Evolutionary conservation across 2,329 filamentous ascomycete species (phyloP).

Genomic region (Hypoxylon sp.): DNA sequence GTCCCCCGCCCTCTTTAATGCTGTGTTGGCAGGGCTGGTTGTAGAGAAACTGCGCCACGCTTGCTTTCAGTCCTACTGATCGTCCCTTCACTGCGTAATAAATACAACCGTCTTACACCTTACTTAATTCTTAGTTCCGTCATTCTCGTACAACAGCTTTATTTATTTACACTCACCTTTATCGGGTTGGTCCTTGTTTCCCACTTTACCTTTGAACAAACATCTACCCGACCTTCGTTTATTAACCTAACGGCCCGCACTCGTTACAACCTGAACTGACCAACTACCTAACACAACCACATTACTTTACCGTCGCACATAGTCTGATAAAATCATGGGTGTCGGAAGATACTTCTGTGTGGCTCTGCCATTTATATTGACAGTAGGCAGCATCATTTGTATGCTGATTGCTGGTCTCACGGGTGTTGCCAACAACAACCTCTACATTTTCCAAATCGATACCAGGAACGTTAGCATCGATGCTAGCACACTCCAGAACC

Average conservation of each 20-base stretch:
- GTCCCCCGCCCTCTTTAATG: slow-evolving; percentile 30
- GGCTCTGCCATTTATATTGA: slow-evolving; percentile 86
- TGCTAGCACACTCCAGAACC: slow-evolving; percentile 48
- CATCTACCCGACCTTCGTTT: slow-evolving; percentile 26
- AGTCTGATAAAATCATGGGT: slow-evolving; percentile 63
- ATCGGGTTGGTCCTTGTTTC: slow-evolving; percentile 25
- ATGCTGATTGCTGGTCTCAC: slow-evolving; percentile 71
- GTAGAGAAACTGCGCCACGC: slow-evolving; percentile 51
- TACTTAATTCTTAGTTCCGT: slow-evolving; percentile 17
- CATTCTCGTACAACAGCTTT: slow-evolving; percentile 33
- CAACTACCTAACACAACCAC: slow-evolving; percentile 26
- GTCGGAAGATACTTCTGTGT: slow-evolving; percentile 88
- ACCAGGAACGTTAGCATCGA: slow-evolving; percentile 53
- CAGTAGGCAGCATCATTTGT: slow-evolving; percentile 81
- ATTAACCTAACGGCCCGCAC: slow-evolving; percentile 24
- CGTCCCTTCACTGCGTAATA: slow-evolving; percentile 41
- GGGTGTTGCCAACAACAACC: slow-evolving; percentile 69
- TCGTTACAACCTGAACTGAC: slow-evolving; percentile 25
- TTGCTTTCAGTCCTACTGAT: slow-evolving; percentile 41
- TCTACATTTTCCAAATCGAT: slow-evolving; percentile 74
- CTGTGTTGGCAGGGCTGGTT: slow-evolving; percentile 32
- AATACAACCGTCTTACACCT: slow-evolving; percentile 51
- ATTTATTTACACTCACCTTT: slow-evolving; percentile 23
- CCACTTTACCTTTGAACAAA: slow-evolving; percentile 7
- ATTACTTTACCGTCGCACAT: slow-evolving; percentile 26